A percentile compares a stretch with the other conserved stretches of the same genome.
Conservation (phyloP, 345 rosid species). For the Noccaea caerulescens region DNA sequence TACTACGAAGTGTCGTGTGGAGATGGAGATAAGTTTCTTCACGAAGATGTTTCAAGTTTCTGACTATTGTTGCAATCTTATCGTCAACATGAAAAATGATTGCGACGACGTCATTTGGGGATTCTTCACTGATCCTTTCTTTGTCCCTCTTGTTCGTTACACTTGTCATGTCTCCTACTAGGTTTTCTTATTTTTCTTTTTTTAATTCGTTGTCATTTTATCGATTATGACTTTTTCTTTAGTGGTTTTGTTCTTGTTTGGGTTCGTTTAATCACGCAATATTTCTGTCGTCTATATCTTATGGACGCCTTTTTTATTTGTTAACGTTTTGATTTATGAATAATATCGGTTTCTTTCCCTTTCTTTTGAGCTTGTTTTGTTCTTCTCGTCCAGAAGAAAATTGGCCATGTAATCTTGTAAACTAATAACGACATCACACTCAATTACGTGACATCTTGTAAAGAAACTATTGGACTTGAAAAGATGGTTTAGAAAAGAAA, state of each 20-base stretch:
- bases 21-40: conserved; percentile 23
- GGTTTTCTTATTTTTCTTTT: not conserved
- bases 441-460: not conserved
- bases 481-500: not conserved
- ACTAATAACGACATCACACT: not conserved
- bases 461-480: not conserved
- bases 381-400: no score
- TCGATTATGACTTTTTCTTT: conserved; percentile 16
- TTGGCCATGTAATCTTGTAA: no score
- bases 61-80: conserved; percentile 29
- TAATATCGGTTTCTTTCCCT: not conserved
- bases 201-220: not conserved
- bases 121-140: conserved; percentile 39
- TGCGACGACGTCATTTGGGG: conserved; percentile 35
- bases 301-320: conserved; percentile 3
- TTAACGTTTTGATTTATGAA: conserved; percentile 14
- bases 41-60: conserved; percentile 28
- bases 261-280: conserved; percentile 36
- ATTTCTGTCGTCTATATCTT: conserved; percentile 16
- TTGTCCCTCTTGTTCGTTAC: conserved; percentile 42
- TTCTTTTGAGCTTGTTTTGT: not conserved
- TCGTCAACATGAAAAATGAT: conserved; percentile 34
- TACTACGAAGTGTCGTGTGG: conserved; percentile 6
- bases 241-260: not conserved
- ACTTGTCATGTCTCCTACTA: conserved; percentile 36